These are phyloP conservation scores for Beauveria bassiana DNA, from an alignment of 2,329 filamentous ascomycete species.

Conservation along the genomic window DNA sequence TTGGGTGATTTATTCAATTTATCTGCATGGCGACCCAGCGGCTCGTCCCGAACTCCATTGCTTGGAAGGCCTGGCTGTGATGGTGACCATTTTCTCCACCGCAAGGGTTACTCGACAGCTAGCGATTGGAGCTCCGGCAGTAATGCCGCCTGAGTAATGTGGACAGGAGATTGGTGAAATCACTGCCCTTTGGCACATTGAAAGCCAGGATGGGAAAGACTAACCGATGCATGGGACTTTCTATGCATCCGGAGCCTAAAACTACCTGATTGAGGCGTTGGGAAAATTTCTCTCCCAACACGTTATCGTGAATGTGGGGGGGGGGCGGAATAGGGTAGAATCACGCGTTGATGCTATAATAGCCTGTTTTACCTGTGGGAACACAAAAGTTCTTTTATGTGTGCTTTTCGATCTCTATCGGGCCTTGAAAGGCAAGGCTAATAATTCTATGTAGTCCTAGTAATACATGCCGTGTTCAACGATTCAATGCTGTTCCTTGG, in stretches of 20 bases:
- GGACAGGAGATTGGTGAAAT: not conserved
- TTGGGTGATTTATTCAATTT: not conserved
- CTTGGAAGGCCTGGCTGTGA: not conserved
- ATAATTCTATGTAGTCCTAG: constrained; percentile 1
- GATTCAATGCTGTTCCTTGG: constrained; percentile 6
- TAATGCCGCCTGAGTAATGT: not conserved
- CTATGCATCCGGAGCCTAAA: not conserved
- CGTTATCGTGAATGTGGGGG: not conserved
- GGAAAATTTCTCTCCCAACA: not conserved
- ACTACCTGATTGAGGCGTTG: not conserved
- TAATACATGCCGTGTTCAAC: not conserved
- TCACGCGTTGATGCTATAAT: not conserved
- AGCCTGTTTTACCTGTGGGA: no score
- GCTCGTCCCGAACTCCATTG: constrained; percentile 3
- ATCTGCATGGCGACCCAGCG: not conserved
- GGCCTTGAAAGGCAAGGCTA: not conserved
- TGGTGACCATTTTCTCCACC: constrained; percentile 1
- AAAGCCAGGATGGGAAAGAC: not conserved
- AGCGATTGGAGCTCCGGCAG: not conserved
- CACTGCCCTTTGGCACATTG: not conserved
- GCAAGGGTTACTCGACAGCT: not conserved
- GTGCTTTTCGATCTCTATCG: not conserved
- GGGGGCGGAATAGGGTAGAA: not conserved
- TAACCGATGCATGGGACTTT: not conserved
- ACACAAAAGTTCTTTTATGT: not conserved